Evolutionary conservation across 2,329 filamentous ascomycete genomes (phyloP), one percentile per base, ranked within the genome.

Genomic region (Emericellopsis atlantica): DNA sequence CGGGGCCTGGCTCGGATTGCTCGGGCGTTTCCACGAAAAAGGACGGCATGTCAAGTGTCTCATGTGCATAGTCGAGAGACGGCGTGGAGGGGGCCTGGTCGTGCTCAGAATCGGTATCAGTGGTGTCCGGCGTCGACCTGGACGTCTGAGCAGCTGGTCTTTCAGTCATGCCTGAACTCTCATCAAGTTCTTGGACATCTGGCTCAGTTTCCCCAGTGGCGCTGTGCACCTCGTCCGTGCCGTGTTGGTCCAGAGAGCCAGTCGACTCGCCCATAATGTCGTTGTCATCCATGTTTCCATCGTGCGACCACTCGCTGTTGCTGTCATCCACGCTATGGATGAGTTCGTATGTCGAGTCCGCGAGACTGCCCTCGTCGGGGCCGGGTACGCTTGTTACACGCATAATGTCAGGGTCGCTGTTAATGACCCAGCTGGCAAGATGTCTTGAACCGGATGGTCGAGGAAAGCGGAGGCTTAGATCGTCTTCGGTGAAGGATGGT

Each of bases 351-450:
- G 70, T 63, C 42, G 74, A 74, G 50, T 75, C 74, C 51, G 65
- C 58, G 51, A 77, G 53, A 49, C 61, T 74, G 54, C 70, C 67
- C 46, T 68, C 65, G 33, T 71, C 67, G 43, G 24, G 34, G 5
- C 10, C 8, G 37, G 40, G 14, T 10, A 35, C 32, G 32, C 34
- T 22, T 63, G 60, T 59, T 18, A 64, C 57, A 47, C 65, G 64
- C 69, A 75, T 74, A 46, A 76, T 74, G 57, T 73, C 67, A 40
- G 70, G 71, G 24, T 72, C 66, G 50, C 72, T 76, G 40, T 65
- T 68, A 6, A 71, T 74, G 38, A 79, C 62, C 73, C 73, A 78
- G 63, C 72, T 70, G 50, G 73, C 73, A 33, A 79, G 69, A 39
- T 66, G 62, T 42, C 65, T 64, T 29, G 26, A 29, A 12, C 26